Evolutionary conservation across 371 early-diverging fungal genomes (phyloP), one percentile per base, ranked within the genome.

Genomic region (Mucor ambiguus): DNA sequence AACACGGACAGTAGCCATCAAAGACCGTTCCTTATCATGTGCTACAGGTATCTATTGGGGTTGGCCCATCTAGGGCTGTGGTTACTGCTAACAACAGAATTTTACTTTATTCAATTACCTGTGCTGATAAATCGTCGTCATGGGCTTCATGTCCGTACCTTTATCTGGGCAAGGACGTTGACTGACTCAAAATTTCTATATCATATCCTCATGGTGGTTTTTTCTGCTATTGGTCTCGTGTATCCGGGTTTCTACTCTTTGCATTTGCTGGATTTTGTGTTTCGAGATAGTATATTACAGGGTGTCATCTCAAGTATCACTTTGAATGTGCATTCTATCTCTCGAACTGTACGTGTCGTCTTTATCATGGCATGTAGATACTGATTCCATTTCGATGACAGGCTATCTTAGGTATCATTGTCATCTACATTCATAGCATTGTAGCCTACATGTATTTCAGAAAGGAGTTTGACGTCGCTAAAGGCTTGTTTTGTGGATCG

Each of bases 291-390:
- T 32, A 79, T 84, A 12, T 60, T 87, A 30, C 87, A 87, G 58
- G 87, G 85, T n/a, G 87, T 87, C 59, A 85, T 87, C 63, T 72
- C 82, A 3, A 82, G 83, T 60, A 80, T 87, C 16, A 85, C 87
- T 4, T 46, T 87, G 54, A 87, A 87, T 61, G 74, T 81, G 32
- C 79, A 71, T 55, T 85, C 87, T 1, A 76, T 87, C 20, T 74
- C 84, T 22, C 71, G 81, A 59, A 87, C 87, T 16, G 79, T 74
- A 74, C 61, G 67, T 38, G 3, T 5, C 28, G 33, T 24, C 8
- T 26, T 24, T 4, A 14, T 52, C 16, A 24, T 52, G 52, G 5
- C 26, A 11, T 49, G 2, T 12, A 32, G 16, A 7, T 29, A 5
- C 29, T 41, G 20, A 30, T 5, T 1, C 7, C 16, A 5, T 16